Percentiles rank a stretch among this genome's conserved stretches.
phyloP scores from a whole-genome alignment of 805 yeast species.

The Ogataea dorogensis region DNA sequence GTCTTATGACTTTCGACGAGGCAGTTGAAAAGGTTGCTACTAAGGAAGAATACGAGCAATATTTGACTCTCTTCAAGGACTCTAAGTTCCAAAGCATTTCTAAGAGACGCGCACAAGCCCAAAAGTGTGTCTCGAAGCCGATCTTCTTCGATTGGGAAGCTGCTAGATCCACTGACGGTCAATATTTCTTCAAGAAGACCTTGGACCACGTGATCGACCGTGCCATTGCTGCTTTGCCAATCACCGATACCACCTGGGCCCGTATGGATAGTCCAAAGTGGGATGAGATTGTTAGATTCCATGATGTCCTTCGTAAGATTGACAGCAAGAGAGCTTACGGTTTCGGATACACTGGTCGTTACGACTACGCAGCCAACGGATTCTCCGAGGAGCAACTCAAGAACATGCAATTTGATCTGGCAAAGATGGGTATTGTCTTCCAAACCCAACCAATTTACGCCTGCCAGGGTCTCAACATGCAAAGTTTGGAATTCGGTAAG shows the following conservation, averaged over 20 bases:
- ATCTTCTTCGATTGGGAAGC: constrained; percentile 59
- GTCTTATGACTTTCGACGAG: constrained; percentile 50
- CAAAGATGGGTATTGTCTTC: constrained; percentile 54
- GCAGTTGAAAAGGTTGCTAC: constrained; percentile 41
- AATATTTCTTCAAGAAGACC: constrained; percentile 48
- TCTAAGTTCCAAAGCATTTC: constrained; percentile 23
- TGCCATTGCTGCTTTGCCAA: constrained; percentile 52
- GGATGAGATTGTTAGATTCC: constrained; percentile 47
- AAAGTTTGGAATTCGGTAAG: constrained; percentile 49
- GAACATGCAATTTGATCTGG: constrained; percentile 53
- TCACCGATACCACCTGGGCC: constrained; percentile 60
- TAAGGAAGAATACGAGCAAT: constrained; percentile 17
- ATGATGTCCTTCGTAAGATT: constrained; percentile 44
- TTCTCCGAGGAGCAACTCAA: constrained; percentile 46
- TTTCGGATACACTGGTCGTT: constrained; percentile 59
- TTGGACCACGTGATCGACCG: constrained; percentile 56
- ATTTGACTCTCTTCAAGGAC: constrained; percentile 13
- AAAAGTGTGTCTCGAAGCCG: constrained; percentile 30
- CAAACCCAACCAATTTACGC: constrained; percentile 49
- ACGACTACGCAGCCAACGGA: constrained; percentile 61
- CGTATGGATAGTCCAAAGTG: constrained; percentile 64
- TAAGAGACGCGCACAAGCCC: constrained; percentile 22
- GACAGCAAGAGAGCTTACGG: constrained; percentile 55
- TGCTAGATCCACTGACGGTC: constrained; percentile 59
- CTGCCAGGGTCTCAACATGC: constrained; percentile 56